Evolutionary conservation across 2,329 filamentous ascomycete species (phyloP), one percentile per base, ranked within the genome.

Genomic region (Ambrosiella cleistominuta): DNA sequence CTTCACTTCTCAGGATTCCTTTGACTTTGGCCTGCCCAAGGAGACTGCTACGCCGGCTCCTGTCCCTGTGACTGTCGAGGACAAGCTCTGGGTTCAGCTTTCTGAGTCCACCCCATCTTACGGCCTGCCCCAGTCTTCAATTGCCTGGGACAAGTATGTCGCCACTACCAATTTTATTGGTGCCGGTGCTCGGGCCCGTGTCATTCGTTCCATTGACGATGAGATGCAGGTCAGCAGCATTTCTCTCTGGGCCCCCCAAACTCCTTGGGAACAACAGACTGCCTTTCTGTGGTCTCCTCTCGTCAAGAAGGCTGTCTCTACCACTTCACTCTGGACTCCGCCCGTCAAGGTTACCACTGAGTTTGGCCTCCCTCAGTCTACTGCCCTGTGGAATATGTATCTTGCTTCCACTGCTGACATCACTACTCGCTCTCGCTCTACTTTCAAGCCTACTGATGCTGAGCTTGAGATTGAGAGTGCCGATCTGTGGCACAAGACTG

Each of bases 251-350:
- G 27, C 39, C 13, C 44, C 15, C 17, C 37, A 37, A n/a, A 35
- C 49, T 36, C 3, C 59, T 38, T 51, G 44, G 44, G 55, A 57
- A 38, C 36, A 49, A 13, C 53, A 45, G 67, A 68, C 49, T 63
- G 71, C 55, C 65, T 68, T 27, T 27, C 47, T 58, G 15, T 60
- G 60, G 60, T 53, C 40, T 13, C 55, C 42, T 40, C 54, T 55
- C 54, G 51, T 53, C 12, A 15, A 56, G 36, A 37, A 39, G 17
- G 38, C 13, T 12, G 7, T 9, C 27, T 35, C 52, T 13, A n/a
- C 37, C 5, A 40, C 52, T 19, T 36, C 37, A 15, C 45, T 60
- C 19, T 60, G 59, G 59, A 55, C 59, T 37, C 40, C 36, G 5
- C 35, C 45, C 15, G 15, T 35, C 13, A 27, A 57, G 15, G 11